Base-by-base conservation (phyloP, 768 basidiomycete species). In the Rhizopogon sp. region DNA sequence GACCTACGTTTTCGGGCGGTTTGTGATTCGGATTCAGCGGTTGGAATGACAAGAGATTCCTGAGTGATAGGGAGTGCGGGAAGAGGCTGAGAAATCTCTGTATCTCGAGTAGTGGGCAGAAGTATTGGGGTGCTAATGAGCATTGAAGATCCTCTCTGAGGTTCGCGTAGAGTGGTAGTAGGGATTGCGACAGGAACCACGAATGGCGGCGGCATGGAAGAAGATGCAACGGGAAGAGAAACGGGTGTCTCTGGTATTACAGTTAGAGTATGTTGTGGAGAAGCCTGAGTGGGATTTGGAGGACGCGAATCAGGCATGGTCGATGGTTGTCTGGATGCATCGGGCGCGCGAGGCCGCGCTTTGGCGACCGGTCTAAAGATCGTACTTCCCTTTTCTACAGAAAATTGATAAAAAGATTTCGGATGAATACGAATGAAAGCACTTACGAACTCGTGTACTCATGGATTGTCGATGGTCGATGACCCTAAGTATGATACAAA, bases 301-400 rank as follows among this genome's bases (percentile, higher is more conserved):
- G 49, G 54, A 43, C 60, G 58, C 9, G 59, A 53, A n/a, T 49
- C 35, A 35, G 33, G 52, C 8, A 45, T 42, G 33, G 52, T 39
- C 5, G 60, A 58, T 16, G 56, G 47, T 25, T 61, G 61, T n/a
- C 54, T 59, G 9, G 62, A 50, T 33, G 45, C n/a, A 52, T 72
- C 66, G 11, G 59, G 42, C 9, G 71, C 63, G 28, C 84, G 81
- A 13, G 77, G 61, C 45, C 85, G 76, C 8, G 79, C 69, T 64
- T 83, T 85, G 13, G 72, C 74, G 3, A 87, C 76, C n/a, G 88
- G 88, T 63, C 78, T 80, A 61, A 90, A 90, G 52, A 88, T 67
- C 5, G 83, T 77, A 7, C 79, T 75, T 14, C 88, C 88, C 65
- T 90, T 90, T 65, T 90, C 88, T 90, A 60, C 17, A 52, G 28